Evolutionary conservation across 1,284 basidiomycete species (phyloP), one percentile per base, ranked within the genome.

Genomic region (Ustilago lituana): DNA sequence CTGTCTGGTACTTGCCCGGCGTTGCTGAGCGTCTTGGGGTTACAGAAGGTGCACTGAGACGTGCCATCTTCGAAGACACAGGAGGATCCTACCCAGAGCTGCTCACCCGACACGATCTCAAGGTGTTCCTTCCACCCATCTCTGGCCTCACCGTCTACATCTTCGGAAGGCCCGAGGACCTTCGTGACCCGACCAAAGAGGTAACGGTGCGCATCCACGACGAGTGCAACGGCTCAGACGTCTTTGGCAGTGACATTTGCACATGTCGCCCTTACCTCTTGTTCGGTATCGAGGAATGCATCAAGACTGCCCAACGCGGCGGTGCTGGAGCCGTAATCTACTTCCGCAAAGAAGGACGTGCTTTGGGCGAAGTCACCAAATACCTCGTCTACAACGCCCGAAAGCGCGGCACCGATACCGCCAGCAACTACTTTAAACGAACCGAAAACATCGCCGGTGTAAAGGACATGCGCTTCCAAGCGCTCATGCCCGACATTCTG

Each of bases 71-170:
- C 74, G 94, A 97, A 81, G 94, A 97, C 60, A 85, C 85, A 4
- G 93, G 93, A 74, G 94, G 93, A 77, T 94, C 94, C 90, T 95
- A 96, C 82, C 94, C 94, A 2, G 94, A 98, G 77, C 87, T 98
- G 43, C 89, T 98, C 74, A 97, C 94, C 10, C 89, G 94, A 14
- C 93, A 92, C 1, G 93, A 96, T 80, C 90, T 98, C 85, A 94
- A 95, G 82, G 87, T 94, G 22, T 97, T 97, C 86, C 86, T 97
- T 0, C 94, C 95, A 0, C 95, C 94, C 0, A 97, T 98, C 66
- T 93, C 93, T 3, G 89, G 89, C 33, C 82, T 94, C 75, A 95
- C 94, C 0, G 92, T 93, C 9, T 98, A 98, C 84, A 96, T 98
- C 74, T 93, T 92, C 89, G 78, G 63, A 85, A 53, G 69, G 39